Conservation (phyloP, 257 asterid species). For the Ballota nigra region DNA sequence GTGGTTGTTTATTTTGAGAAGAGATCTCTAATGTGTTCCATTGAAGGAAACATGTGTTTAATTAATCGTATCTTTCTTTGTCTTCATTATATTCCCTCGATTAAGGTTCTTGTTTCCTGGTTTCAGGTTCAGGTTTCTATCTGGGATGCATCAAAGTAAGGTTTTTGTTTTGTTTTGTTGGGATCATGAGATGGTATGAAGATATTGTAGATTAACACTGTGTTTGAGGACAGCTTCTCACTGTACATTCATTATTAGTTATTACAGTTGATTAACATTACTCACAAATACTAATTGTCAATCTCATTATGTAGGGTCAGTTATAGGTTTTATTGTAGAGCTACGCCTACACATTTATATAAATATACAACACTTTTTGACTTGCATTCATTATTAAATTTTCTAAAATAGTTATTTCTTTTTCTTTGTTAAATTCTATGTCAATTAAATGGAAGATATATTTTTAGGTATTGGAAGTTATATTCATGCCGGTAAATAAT, state of each 20-base stretch:
- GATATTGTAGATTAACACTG: constrained; percentile 1
- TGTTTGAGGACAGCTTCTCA: neutral
- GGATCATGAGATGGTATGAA: constrained; percentile 6
- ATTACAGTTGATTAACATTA: neutral
- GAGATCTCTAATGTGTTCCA: neutral
- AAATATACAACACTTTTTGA: neutral
- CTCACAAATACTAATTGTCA: constrained; percentile 2
- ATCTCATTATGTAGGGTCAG: neutral
- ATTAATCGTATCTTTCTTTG: too few relatives aligned
- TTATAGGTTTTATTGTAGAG: neutral
- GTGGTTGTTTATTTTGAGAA: neutral
- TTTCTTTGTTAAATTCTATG: too few relatives aligned
- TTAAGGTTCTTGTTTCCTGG: constrained; percentile 17
- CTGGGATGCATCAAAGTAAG: constrained; percentile 13
- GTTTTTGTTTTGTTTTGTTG: neutral
- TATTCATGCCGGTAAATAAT: neutral
- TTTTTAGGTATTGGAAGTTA: neutral
- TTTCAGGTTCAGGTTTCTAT: constrained; percentile 28
- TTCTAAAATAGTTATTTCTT: neutral
- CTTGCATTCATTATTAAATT: too few relatives aligned
- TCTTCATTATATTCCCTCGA: neutral
- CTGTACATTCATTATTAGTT: neutral
- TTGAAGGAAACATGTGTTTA: neutral
- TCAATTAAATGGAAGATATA: neutral
- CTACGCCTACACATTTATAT: too few relatives aligned